Conservation (phyloP, 345 rosid species). For the Orychophragmus violaceus region DNA sequence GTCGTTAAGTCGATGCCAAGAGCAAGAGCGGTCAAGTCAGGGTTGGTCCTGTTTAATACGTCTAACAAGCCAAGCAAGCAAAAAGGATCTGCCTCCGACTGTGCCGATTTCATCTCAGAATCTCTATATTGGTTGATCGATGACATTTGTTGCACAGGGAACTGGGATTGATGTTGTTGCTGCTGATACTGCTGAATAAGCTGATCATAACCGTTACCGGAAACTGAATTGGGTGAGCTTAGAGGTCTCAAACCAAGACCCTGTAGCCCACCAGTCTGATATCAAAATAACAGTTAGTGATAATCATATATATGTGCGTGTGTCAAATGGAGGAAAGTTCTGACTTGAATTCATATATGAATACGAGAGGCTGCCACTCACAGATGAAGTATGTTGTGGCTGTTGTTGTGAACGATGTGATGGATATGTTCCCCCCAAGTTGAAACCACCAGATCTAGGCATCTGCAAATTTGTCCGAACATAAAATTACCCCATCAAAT, state of each 20-base stretch:
- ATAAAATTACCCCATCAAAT: not conserved
- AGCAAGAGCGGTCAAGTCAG: constrained; percentile 72
- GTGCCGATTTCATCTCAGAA: constrained; percentile 68
- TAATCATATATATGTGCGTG: no score
- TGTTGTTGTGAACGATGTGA: constrained; percentile 93
- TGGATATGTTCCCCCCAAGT: constrained; percentile 69
- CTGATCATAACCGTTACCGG: constrained; percentile 77
- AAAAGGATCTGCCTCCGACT: constrained; percentile 68
- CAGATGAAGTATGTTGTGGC: constrained; percentile 75
- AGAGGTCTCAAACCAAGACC: constrained; percentile 86
- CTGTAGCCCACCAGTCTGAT: constrained; percentile 76
- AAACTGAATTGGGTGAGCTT: constrained; percentile 61
- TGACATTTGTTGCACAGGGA: constrained; percentile 83
- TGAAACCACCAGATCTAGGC: constrained; percentile 90
- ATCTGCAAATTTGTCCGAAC: constrained; percentile 56
- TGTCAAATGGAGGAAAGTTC: not conserved
- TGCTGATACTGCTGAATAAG: constrained; percentile 87
- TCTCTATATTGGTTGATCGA: constrained; percentile 84
- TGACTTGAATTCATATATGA: constrained; percentile 18
- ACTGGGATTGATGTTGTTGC: constrained; percentile 82
- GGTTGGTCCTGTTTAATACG: constrained; percentile 69
- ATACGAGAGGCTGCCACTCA: constrained; percentile 61
- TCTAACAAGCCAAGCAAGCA: constrained; percentile 79
- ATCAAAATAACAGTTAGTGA: constrained; percentile 13
- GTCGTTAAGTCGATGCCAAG: constrained; percentile 95